Evolutionary conservation across 495 filamentous ascomycete genomes (phyloP).

Genomic region (Viridothelium virens): DNA sequence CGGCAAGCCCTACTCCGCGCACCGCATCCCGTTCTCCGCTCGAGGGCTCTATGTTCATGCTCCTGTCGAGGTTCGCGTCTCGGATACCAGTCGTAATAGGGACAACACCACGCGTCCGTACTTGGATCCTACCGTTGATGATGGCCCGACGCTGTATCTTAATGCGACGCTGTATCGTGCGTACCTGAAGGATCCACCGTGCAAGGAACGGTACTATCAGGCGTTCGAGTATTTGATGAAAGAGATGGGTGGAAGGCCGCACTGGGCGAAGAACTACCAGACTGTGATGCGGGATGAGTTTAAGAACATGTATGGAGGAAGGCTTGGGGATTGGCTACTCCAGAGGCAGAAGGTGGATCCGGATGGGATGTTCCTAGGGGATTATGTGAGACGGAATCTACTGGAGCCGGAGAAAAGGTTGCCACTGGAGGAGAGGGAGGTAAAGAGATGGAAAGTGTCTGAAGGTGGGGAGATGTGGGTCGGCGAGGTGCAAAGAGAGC

Average conservation of each 20-base stretch:
- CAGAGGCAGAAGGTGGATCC: slow-evolving; percentile 72
- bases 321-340: slow-evolving; percentile 56
- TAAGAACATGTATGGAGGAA: slow-evolving; percentile 45
- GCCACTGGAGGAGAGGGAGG: slow-evolving; percentile 43
- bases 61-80: slow-evolving; percentile 85
- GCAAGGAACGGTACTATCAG: slow-evolving; percentile 71
- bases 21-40: slow-evolving; percentile 65
- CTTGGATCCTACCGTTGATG: slow-evolving; percentile 61
- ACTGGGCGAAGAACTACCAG: slow-evolving; percentile 96
- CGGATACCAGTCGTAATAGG: slow-evolving; percentile 55
- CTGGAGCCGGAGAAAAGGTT: slow-evolving; percentile 28
- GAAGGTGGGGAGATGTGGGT: slow-evolving; percentile 52
- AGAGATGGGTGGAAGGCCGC: slow-evolving; percentile 78
- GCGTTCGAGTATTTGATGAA: slow-evolving; percentile 96
- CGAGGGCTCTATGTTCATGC: slow-evolving; percentile 82
- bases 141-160: slow-evolving; percentile 79
- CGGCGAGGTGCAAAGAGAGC: slow-evolving; percentile 34
- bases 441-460: slow-evolving; percentile 28
- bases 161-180: slow-evolving; percentile 95
- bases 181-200: slow-evolving; percentile 73
- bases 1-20: slow-evolving; percentile 26
- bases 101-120: slow-evolving; percentile 52
- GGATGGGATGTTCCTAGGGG: slow-evolving; percentile 82
- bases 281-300: slow-evolving; percentile 51
- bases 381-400: slow-evolving; percentile 73